These are phyloP conservation scores for Mycena filopes DNA, from an alignment of 768 basidiomycete genomes.

Conservation along the genomic window DNA sequence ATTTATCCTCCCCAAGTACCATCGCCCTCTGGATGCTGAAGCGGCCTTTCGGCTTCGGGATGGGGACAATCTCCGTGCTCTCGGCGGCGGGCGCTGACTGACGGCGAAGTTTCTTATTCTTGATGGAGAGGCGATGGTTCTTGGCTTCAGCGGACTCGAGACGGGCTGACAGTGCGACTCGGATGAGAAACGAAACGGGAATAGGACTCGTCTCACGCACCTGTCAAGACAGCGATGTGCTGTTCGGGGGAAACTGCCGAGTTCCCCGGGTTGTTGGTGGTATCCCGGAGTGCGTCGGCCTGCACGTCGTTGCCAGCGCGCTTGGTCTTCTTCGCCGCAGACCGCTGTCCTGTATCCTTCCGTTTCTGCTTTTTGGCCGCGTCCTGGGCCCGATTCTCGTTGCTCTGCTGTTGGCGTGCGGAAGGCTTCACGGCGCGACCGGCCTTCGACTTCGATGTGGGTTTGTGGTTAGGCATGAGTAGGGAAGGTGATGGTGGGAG, in stretches of 20 bases:
- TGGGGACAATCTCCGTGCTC: not conserved
- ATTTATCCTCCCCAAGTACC: not conserved
- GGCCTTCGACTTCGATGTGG: not conserved
- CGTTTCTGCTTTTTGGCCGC: slow-evolving; percentile 1
- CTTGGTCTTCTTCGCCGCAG: not conserved
- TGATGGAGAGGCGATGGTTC: not conserved
- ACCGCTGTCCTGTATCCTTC: slow-evolving; percentile 1
- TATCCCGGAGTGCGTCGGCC: slow-evolving; percentile 7
- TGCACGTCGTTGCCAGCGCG: not conserved
- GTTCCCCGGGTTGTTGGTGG: slow-evolving; percentile 2
- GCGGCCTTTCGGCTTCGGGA: slow-evolving; percentile 12
- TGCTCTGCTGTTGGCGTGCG: not conserved
- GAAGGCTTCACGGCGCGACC: no score
- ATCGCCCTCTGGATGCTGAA: slow-evolving; percentile 8
- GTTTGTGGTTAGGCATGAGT: not conserved
- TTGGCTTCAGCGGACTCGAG: not conserved
- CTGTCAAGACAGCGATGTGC: slow-evolving; percentile 3
- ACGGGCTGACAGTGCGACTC: not conserved
- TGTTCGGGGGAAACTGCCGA: not conserved
- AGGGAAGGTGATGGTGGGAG: slow-evolving; percentile 16
- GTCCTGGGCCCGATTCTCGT: not conserved
- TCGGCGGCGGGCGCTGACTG: not conserved
- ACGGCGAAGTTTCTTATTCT: slow-evolving; percentile 1
- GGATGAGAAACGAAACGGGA: not conserved
- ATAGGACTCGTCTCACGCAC: not conserved